These are phyloP conservation scores for Claviceps lovelessii DNA, from an alignment of 2,329 filamentous ascomycete species.

Conservation along the genomic window DNA sequence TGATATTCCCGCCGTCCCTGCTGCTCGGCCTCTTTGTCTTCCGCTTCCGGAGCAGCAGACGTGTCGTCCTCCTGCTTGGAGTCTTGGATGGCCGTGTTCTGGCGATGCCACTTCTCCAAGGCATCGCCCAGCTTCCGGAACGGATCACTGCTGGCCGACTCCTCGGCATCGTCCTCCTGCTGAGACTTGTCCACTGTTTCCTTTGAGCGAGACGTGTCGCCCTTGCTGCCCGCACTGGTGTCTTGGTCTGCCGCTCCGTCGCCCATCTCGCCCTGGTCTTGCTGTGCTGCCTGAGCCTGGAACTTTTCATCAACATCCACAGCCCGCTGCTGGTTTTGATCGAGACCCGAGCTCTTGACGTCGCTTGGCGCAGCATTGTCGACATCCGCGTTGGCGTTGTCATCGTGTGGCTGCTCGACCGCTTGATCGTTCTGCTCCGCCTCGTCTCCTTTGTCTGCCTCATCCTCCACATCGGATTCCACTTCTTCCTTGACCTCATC, in stretches of 20 bases:
- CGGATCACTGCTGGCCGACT: slow-evolving; percentile 43
- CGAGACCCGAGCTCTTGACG: slow-evolving; percentile 47
- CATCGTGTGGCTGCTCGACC: slow-evolving; percentile 21
- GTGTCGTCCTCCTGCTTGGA: slow-evolving; percentile 26
- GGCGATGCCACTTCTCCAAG: slow-evolving; percentile 82
- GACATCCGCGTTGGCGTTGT: slow-evolving; percentile 37
- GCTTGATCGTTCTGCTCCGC: slow-evolving; percentile 26
- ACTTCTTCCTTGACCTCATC: slow-evolving; percentile 36
- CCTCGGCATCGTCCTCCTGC: slow-evolving; percentile 28
- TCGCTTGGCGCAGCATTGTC: slow-evolving; percentile 53
- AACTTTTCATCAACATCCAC: slow-evolving; percentile 48
- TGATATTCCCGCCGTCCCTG: slow-evolving; percentile 77
- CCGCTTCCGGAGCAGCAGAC: slow-evolving; percentile 17
- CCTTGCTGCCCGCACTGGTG: slow-evolving; percentile 49
- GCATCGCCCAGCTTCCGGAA: slow-evolving; percentile 94
- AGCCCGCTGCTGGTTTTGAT: slow-evolving; percentile 49
- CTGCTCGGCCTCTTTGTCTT: slow-evolving; percentile 44
- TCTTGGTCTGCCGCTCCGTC: slow-evolving; percentile 51
- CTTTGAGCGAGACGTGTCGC: slow-evolving; percentile 34
- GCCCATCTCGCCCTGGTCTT: slow-evolving; percentile 51
- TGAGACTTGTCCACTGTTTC: slow-evolving; percentile 35
- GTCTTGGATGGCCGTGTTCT: slow-evolving; percentile 67
- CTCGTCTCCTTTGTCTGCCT: slow-evolving; percentile 2
- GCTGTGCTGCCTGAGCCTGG: slow-evolving; percentile 45
- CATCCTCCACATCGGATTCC: slow-evolving; percentile 19